Evolutionary conservation across 108 stramenopile genomes (phyloP).

Genomic region (Cyclotella sp.): DNA sequence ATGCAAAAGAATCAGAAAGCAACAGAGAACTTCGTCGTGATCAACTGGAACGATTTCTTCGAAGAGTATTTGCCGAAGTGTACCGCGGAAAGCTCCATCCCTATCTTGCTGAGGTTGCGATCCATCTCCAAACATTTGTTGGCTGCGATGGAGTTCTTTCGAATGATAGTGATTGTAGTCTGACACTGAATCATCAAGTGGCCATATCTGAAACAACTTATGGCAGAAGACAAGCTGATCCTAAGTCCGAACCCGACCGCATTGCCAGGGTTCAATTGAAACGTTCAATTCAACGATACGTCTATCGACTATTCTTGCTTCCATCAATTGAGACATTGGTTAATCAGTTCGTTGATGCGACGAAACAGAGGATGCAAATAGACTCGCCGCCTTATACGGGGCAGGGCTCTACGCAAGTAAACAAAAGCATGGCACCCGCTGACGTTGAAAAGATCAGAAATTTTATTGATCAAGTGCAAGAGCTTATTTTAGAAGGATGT

Average conservation of each 20-base stretch:
- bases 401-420: neutral
- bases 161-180: conserved; percentile 15
- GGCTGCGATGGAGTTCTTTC: conserved; percentile 62
- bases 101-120: conserved; percentile 67
- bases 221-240: conserved; percentile 32
- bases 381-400: conserved; percentile 20
- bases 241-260: conserved; percentile 44
- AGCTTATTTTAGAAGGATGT: conserved; percentile 80
- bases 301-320: conserved; percentile 78
- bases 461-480: conserved; percentile 82
- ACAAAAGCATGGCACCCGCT: conserved; percentile 48
- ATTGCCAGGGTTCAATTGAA: conserved; percentile 63
- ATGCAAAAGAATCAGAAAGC: conserved; percentile 46
- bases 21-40: conserved; percentile 54
- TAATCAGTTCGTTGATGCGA: conserved; percentile 66
- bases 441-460: conserved; percentile 66
- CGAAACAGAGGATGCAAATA: conserved; percentile 48
- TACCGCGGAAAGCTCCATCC: conserved; percentile 70
- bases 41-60: conserved; percentile 75
- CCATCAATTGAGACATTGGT: conserved; percentile 68
- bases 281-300: conserved; percentile 75
- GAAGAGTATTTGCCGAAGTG: conserved; percentile 59
- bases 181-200: conserved; percentile 48
- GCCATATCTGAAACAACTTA: conserved; percentile 47
- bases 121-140: conserved; percentile 87